Evolutionary conservation across 2,329 filamentous ascomycete species (phyloP).

Genomic region (Claviceps cyperi): DNA sequence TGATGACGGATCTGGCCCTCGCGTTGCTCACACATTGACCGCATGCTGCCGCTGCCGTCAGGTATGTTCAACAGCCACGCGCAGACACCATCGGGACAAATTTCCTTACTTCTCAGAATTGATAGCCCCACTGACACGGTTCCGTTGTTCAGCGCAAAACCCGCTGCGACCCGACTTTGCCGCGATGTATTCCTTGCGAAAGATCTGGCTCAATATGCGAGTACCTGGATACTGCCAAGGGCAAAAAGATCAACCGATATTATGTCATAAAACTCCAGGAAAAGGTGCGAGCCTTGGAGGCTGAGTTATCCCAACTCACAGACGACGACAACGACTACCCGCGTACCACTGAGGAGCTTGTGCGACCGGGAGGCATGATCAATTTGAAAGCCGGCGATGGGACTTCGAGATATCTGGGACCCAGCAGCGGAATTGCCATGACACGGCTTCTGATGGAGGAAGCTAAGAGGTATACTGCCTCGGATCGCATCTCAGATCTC

Average conservation of each 20-base stretch:
- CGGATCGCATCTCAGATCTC: conserved; percentile 81
- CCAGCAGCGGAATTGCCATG: conserved; percentile 91
- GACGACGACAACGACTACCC: conserved; percentile 59
- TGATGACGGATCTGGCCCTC: conserved; percentile 36
- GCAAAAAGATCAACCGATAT: conserved; percentile 70
- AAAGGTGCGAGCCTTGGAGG: conserved; percentile 67
- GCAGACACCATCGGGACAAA: background rate
- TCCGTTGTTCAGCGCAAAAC: conserved; percentile 62
- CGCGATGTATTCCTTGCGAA: conserved; percentile 84
- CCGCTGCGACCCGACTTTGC: conserved; percentile 82
- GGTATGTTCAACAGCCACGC: conserved; percentile 30
- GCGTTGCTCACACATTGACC: conserved; percentile 66
- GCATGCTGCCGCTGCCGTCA: conserved; percentile 69
- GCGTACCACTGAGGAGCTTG: conserved; percentile 66
- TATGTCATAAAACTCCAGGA: conserved; percentile 91
- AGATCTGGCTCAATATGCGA: conserved; percentile 83
- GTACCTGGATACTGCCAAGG: conserved; percentile 84
- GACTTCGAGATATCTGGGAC: conserved; percentile 73
- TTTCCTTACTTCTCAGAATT: background rate
- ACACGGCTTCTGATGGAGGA: conserved; percentile 91
- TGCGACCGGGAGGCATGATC: conserved; percentile 75
- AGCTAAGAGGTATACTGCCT: conserved; percentile 83
- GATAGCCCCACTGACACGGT: conserved; percentile 1
- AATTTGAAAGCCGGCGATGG: conserved; percentile 76
- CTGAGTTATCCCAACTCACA: conserved; percentile 65